Evolutionary conservation across 225 moss, liverwort and hornwort genomes (phyloP).

Genomic region (Bryum argenteum): DNA sequence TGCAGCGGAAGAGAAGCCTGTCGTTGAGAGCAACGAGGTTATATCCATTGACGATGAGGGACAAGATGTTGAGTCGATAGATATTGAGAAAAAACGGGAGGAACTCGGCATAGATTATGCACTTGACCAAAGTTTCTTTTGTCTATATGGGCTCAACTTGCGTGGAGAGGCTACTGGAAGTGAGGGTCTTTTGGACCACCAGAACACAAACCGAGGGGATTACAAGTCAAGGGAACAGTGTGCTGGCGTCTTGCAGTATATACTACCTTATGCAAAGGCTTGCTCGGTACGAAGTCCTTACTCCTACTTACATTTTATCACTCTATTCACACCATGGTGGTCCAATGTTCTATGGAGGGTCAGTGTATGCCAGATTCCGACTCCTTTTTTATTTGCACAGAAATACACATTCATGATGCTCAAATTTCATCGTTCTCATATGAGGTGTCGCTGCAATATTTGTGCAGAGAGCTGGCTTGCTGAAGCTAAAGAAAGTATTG

Average conservation of each 20-base stretch:
- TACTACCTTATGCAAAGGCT: constrained; percentile 90
- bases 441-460: constrained; percentile 17
- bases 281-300: constrained; percentile 67
- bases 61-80: constrained; percentile 52
- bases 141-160: constrained; percentile 92
- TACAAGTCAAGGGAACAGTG: constrained; percentile 96
- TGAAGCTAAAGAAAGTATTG: constrained; percentile 88
- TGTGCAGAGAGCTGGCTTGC: constrained; percentile 83
- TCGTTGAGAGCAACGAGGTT: constrained; percentile 30
- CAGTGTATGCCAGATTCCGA: constrained; percentile 6
- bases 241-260: constrained; percentile 90
- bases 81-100: constrained; percentile 61
- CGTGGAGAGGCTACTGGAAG: constrained; percentile 77
- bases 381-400: constrained; percentile 23
- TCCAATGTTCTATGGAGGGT: constrained; percentile 26
- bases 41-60: constrained; percentile 34
- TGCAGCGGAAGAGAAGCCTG: constrained; percentile 40
- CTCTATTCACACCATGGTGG: constrained; percentile 9
- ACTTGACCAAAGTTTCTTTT: constrained; percentile 95
- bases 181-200: constrained; percentile 89
- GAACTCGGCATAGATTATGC: constrained; percentile 89
- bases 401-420: constrained; percentile 8
- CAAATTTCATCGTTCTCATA: not conserved
- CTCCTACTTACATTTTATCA: constrained; percentile 15
- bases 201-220: constrained; percentile 93